A percentile compares a stretch with the other conserved stretches of the same genome.
Evolutionary conservation across 805 yeast species (phyloP).

Genomic region (Lachancea meyersii): DNA sequence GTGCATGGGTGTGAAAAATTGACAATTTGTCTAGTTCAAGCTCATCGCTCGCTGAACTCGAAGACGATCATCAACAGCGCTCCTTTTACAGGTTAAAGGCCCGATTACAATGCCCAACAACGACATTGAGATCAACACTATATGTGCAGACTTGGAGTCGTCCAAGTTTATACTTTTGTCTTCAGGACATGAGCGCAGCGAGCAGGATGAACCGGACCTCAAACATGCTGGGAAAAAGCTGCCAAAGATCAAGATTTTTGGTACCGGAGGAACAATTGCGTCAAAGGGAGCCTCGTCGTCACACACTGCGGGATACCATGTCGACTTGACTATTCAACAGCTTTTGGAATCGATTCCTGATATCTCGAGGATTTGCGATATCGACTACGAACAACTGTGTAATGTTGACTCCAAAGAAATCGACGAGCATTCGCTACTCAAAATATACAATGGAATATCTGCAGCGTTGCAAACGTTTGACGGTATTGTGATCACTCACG

Average conservation of each 20-base stretch:
- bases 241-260: conserved; percentile 43
- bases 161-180: conserved; percentile 27
- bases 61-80: not conserved
- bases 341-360: conserved; percentile 51
- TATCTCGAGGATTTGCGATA: conserved; percentile 45
- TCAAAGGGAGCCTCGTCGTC: conserved; percentile 44
- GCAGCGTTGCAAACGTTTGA: conserved; percentile 42
- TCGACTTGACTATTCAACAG: conserved; percentile 47
- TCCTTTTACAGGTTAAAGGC: not conserved
- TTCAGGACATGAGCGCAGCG: not conserved
- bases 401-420: conserved; percentile 58
- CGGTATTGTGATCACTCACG: conserved; percentile 63
- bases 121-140: conserved; percentile 29
- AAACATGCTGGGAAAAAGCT: conserved; percentile 8
- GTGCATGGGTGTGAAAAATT: not conserved
- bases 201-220: not conserved
- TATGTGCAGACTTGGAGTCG: conserved; percentile 30
- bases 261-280: conserved; percentile 58
- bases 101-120: conserved; percentile 21
- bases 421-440: conserved; percentile 40
- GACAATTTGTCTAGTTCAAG: not conserved
- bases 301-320: conserved; percentile 49
- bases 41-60: not conserved
- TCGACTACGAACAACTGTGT: conserved; percentile 57
- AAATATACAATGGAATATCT: conserved; percentile 42